Base-by-base conservation (phyloP, 1,284 basidiomycete genomes). In the Pseudozyma sp. region DNA sequence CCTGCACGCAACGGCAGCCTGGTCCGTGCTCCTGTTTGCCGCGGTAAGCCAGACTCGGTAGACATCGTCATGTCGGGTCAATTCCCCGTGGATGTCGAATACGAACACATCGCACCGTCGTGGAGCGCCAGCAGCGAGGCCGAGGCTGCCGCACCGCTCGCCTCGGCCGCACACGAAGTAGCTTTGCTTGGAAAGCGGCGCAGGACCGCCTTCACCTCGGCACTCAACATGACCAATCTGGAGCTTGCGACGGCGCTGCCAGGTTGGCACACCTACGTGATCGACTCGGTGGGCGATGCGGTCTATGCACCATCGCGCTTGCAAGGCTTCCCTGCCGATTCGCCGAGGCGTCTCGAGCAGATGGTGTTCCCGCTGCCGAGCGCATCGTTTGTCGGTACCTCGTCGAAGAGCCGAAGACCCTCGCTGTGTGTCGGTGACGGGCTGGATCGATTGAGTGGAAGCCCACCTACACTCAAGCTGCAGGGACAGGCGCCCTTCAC, bases 401-500 rank as follows among this genome's bases (percentile, higher is more conserved):
- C 53, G 13, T 43, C 57, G 29, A 57, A 48, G 47, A 53, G 50
- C 29, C 55, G 91, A 95, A 1, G 88, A 89, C 73, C 87, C 87
- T 69, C 90, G 91, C 29, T 95, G 92, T 50, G 90, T 65, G 59
- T 82, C 7, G 81, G 81, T 45, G 81, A 81, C 31, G 59, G 70
- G 4, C 62, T 82, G 8, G 61, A 63, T 24, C 53, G 64, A 37
- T 44, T 76, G 31, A 47, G 52, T 24, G 47, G 43, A 30, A 52
- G 40, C 31, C 33, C 69, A 30, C 78, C 80, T 5, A 31, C 84
- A 87, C 89, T 89, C 90, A 63, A 68, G 46, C 63, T 84, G 16
- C 55, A 52, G 55, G 95, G 95, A 34, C 88, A 89, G n/a, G 90
- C 94, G n/a, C 95, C 95, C 0, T 98, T 97, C 87, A 87, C 86